Evolutionary conservation across 2,329 filamentous ascomycete genomes (phyloP), one percentile per base, ranked within the genome.

Genomic region (Pseudonectria buxi): DNA sequence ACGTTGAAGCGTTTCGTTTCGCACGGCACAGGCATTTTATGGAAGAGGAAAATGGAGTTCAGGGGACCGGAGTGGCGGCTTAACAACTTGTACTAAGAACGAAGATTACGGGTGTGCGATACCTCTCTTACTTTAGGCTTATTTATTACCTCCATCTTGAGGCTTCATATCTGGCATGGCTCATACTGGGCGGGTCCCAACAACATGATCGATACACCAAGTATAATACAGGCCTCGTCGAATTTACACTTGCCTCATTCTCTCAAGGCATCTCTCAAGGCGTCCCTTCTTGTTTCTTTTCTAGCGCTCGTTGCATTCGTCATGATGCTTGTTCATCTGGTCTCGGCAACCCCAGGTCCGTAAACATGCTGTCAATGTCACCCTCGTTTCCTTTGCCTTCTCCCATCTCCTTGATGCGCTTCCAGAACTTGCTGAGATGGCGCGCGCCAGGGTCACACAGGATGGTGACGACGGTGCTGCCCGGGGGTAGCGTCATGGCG

Each of bases 371-470:
- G 47, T 76, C 61, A 54, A 55, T 54, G 41, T 63, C 51, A 33
- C 65, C 64, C 25, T 64, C 59, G 30, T 49, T 45, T 3, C 32
- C 41, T 24, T 83, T 76, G 42, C 84, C 78, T 14, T 86, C 62
- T 3, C 80, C 83, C 57, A 83, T 67, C 33, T 80, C 74, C 14
- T 76, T 81, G 35, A 86, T 76, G 44, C 73, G 69, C 53, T 81
- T 84, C 83, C 84, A 92, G 55, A 94, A 89, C 61, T 89, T 90
- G 63, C 82, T 88, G 33, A 92, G 60, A 59, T 92, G 86, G 45
- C 86, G 72, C 9, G 79, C 79, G n/a, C 86, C 83, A n/a, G 76
- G 78, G 62, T 94, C 86, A 58, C 86, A 92, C 7, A 92, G 64
- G n/a, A 94, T 69, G 0, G 86, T 92, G n/a, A 89, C 84, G 28